Evolutionary conservation across 1,139 yeast species (phyloP).

Genomic region (Hanseniaspora uvarum): DNA sequence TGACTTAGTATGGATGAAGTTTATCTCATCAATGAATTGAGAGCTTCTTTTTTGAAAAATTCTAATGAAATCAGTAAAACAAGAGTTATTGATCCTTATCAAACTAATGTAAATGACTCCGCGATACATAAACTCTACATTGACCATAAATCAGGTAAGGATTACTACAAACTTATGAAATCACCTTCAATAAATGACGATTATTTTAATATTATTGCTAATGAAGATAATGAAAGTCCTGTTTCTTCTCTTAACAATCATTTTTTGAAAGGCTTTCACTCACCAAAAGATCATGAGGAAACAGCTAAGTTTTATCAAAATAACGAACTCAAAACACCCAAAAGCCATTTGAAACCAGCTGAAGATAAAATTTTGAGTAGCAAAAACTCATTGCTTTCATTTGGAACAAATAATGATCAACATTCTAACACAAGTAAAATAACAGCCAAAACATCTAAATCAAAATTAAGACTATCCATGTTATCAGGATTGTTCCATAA

Average conservation of each 20-base stretch:
- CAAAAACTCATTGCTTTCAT: not conserved
- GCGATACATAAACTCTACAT: constrained; percentile 22
- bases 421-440: constrained; percentile 6
- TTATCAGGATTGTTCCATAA: constrained; percentile 3
- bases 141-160: constrained; percentile 23
- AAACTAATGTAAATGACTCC: constrained; percentile 16
- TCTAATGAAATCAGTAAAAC: constrained; percentile 28
- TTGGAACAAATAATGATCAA: not conserved
- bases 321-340: no score
- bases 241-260: not conserved
- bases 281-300: not conserved
- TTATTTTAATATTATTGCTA: constrained; percentile 11
- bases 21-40: constrained; percentile 26
- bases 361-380: not conserved
- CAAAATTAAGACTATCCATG: constrained; percentile 4
- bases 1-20: constrained; percentile 31
- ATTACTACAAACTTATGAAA: constrained; percentile 24
- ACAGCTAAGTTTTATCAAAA: not conserved
- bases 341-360: not conserved
- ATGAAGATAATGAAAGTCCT: not conserved
- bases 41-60: constrained; percentile 28
- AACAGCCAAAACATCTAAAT: not conserved
- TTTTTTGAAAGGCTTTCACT: not conserved
- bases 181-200: constrained; percentile 30
- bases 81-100: constrained; percentile 29